Evolutionary conservation across 345 rosid genomes (phyloP).

Genomic region (Turritis glabra): DNA sequence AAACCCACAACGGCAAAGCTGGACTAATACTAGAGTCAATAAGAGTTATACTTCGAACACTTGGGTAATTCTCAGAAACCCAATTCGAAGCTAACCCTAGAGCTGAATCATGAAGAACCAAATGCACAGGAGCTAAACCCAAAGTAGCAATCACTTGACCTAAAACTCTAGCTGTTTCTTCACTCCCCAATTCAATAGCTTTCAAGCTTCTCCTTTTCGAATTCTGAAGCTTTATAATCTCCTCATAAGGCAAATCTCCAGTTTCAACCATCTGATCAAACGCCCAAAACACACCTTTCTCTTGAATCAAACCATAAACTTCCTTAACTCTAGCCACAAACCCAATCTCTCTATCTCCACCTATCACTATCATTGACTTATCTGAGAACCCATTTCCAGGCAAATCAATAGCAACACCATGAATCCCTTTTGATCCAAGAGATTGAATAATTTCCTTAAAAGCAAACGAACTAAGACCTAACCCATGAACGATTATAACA

Average conservation of each 20-base stretch:
- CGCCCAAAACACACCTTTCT: constrained; percentile 91
- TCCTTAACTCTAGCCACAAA: constrained; percentile 57
- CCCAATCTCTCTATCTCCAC: constrained; percentile 59
- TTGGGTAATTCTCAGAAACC: constrained; percentile 58
- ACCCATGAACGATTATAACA: constrained; percentile 69
- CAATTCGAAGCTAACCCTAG: constrained; percentile 69
- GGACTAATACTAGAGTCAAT: constrained; percentile 67
- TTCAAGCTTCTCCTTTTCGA: constrained; percentile 48
- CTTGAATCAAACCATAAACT: constrained; percentile 68
- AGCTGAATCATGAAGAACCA: constrained; percentile 90
- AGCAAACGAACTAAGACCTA: constrained; percentile 78
- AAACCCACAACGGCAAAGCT: constrained; percentile 68
- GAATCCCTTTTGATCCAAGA: constrained; percentile 67
- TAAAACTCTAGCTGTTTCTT: constrained; percentile 69
- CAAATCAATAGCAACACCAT: constrained; percentile 72
- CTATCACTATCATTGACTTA: constrained; percentile 55
- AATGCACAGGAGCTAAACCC: constrained; percentile 80
- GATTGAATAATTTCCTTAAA: constrained; percentile 51
- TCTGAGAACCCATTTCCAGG: constrained; percentile 97
- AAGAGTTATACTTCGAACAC: constrained; percentile 69
- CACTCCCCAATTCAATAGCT: constrained; percentile 62
- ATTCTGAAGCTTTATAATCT: constrained; percentile 42
- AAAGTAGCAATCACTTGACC: constrained; percentile 68
- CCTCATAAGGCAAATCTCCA: constrained; percentile 84
- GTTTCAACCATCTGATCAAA: constrained; percentile 92